Conservation (phyloP, 2,329 filamentous ascomycete species). For the Coniochaeta sp. region DNA sequence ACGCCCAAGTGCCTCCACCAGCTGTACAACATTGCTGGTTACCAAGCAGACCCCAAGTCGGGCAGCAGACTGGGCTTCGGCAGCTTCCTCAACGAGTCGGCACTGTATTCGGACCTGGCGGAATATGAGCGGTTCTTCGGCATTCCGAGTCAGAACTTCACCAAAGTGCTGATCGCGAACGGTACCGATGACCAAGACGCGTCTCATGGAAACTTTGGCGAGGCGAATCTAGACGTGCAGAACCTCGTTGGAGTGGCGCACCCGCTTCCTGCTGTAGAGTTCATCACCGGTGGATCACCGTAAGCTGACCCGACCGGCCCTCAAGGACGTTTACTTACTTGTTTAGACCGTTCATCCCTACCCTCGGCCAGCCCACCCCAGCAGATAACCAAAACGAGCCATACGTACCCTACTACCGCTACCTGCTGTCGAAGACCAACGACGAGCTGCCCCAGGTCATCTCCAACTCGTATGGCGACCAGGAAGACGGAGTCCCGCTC, state of each 20-base stretch:
- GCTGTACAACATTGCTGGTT: conserved; percentile 36
- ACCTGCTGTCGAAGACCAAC: conserved; percentile 48
- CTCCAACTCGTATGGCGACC: conserved; percentile 63
- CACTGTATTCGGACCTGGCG: conserved; percentile 16
- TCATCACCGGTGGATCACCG: conserved; percentile 16
- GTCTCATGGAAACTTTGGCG: conserved; percentile 10
- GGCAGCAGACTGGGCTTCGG: conserved; percentile 38
- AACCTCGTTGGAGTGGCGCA: conserved; percentile 25
- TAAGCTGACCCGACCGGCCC: conserved; percentile 13
- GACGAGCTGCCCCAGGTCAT: conserved; percentile 54
- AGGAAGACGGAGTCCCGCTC: conserved; percentile 50
- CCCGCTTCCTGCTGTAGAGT: conserved; percentile 24
- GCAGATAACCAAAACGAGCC: conserved; percentile 53
- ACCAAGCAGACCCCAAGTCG: conserved; percentile 29
- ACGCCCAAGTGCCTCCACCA: conserved; percentile 35
- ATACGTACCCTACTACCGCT: conserved; percentile 56
- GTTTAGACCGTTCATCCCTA: conserved; percentile 22
- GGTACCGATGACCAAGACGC: conserved; percentile 5
- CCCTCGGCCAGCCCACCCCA: conserved; percentile 17
- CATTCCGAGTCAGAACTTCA: conserved; percentile 10
- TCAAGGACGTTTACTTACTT: conserved; percentile 21
- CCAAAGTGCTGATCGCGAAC: conserved; percentile 6
- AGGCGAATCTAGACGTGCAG: conserved; percentile 31
- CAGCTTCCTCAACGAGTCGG: conserved; percentile 38
- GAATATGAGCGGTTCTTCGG: conserved; percentile 6